Conservation (phyloP, 2,329 filamentous ascomycete species). For the Fusarium sp. region DNA sequence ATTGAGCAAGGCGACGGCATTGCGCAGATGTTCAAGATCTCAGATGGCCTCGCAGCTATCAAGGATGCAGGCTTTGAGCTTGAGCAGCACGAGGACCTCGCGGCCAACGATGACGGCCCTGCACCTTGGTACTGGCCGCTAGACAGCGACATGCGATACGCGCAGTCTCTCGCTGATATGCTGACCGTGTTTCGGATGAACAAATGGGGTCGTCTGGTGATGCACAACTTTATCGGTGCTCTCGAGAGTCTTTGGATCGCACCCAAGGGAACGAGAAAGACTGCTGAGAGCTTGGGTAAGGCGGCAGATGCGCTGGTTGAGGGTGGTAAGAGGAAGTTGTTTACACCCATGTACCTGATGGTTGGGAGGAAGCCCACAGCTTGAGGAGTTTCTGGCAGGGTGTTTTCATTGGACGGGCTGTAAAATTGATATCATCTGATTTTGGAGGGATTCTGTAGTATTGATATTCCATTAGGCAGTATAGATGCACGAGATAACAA, state of each 20-base stretch:
- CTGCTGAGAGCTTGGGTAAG: constrained; percentile 81
- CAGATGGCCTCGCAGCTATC: constrained; percentile 82
- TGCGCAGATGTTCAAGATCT: constrained; percentile 90
- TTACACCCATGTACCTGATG: constrained; percentile 97
- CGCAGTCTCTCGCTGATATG: constrained; percentile 78
- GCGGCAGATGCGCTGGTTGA: constrained; percentile 86
- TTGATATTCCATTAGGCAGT: neutral
- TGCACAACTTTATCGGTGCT: constrained; percentile 78
- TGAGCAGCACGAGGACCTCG: constrained; percentile 68
- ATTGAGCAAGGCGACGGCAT: constrained; percentile 96
- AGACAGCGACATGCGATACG: constrained; percentile 79
- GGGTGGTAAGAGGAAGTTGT: constrained; percentile 85
- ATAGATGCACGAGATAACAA: neutral
- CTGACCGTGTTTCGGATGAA: constrained; percentile 88
- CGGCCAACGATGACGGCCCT: constrained; percentile 54
- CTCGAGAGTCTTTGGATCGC: constrained; percentile 79
- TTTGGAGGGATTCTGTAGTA: neutral
- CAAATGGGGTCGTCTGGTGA: constrained; percentile 75
- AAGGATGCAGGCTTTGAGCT: constrained; percentile 86
- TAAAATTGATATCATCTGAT: neutral
- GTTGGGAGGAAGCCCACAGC: constrained; percentile 80
- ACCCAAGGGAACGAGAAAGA: constrained; percentile 86
- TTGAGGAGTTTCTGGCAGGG: neutral
- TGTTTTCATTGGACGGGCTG: neutral
- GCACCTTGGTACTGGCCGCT: constrained; percentile 94